These are phyloP conservation scores for Amphichorda felina DNA, from an alignment of 2,329 filamentous ascomycete species.

Conservation along the genomic window DNA sequence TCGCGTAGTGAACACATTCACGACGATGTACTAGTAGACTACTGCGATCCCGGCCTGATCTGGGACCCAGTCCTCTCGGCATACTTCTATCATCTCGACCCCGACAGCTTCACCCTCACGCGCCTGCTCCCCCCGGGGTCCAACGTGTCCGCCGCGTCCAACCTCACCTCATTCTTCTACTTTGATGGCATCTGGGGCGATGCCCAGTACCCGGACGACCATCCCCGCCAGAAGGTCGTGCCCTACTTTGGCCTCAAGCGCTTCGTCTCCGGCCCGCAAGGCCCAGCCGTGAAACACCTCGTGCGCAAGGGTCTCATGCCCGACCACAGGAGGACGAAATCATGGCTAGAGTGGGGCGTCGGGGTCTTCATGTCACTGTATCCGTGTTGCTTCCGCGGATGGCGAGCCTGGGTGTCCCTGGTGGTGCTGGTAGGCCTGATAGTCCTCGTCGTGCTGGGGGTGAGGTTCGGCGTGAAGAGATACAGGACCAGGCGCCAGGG, in stretches of 20 bases:
- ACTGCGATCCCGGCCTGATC: constrained; percentile 17
- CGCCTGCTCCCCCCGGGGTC: constrained; percentile 5
- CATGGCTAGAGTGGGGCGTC: constrained; percentile 16
- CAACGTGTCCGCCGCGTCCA: constrained; percentile 3
- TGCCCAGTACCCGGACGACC: constrained; percentile 13
- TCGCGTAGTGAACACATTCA: constrained; percentile 17
- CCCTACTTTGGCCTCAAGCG: constrained; percentile 19
- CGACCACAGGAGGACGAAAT: constrained; percentile 9
- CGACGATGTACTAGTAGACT: constrained; percentile 17
- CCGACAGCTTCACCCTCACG: constrained; percentile 10
- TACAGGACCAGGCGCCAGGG: too few species aligned
- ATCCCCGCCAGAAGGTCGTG: constrained; percentile 18
- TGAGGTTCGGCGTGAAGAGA: too few species aligned
- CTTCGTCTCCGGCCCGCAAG: constrained; percentile 17
- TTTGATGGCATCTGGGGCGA: constrained; percentile 21
- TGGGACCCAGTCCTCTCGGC: constrained; percentile 23
- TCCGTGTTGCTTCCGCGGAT: constrained; percentile 20
- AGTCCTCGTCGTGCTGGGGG: background rate
- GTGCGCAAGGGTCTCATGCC: constrained; percentile 18
- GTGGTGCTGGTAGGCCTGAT: constrained; percentile 2
- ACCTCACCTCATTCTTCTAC: constrained; percentile 21
- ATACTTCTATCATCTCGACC: constrained; percentile 21
- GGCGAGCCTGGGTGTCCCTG: constrained; percentile 16
- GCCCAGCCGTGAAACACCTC: constrained; percentile 18
- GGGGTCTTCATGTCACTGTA: constrained; percentile 15